phyloP scores from a whole-genome alignment of 306 rosid genomes.

The Gleditsia sinensis region DNA sequence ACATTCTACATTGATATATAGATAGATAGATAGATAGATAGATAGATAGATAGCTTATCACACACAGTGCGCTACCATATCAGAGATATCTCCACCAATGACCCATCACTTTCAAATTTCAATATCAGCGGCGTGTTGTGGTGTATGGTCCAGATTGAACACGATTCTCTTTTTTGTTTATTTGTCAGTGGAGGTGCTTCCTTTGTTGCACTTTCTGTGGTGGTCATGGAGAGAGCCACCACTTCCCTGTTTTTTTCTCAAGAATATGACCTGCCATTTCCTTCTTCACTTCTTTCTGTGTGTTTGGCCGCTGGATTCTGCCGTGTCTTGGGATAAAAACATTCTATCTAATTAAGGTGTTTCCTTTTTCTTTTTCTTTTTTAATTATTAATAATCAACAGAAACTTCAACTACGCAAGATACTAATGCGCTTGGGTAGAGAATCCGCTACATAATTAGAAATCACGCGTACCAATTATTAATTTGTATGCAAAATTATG shows the following conservation, averaged over 20 bases:
- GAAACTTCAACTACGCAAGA: neutral
- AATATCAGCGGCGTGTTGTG: neutral
- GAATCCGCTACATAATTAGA: no score
- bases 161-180: neutral
- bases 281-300: neutral
- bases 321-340: neutral
- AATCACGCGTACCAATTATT: no score
- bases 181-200: neutral
- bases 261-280: neutral
- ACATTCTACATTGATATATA: neutral
- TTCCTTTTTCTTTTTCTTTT: no score
- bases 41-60: slow-evolving; percentile 5
- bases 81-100: neutral
- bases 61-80: neutral
- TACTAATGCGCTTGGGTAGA: neutral
- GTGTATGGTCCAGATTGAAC: slow-evolving; percentile 20
- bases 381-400: neutral
- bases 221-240: slow-evolving; percentile 6
- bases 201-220: slow-evolving; percentile 37
- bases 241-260: neutral
- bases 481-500: no score
- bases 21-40: no score
- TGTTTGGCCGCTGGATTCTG: neutral
- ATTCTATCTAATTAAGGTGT: neutral
- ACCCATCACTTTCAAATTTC: slow-evolving; percentile 28